phyloP scores from a whole-genome alignment of 2,329 filamentous ascomycete species.

The Fusarium xylarioides region DNA sequence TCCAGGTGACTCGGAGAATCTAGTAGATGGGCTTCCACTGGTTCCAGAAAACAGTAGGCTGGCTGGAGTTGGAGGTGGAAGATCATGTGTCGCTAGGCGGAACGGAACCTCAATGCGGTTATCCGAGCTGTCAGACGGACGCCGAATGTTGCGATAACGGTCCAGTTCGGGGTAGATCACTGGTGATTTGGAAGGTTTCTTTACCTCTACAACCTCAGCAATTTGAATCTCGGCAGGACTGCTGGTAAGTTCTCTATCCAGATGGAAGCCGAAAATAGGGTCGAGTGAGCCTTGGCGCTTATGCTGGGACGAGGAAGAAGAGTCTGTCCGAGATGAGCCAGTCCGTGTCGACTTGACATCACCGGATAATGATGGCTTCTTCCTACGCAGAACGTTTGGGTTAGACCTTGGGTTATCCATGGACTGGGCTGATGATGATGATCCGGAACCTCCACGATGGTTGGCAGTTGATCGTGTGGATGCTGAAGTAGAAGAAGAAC shows the following conservation, averaged over 20 bases:
- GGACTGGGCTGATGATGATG: conserved; percentile 48
- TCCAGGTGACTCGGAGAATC: conserved; percentile 76
- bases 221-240: conserved; percentile 56
- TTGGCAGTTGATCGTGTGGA: conserved; percentile 47
- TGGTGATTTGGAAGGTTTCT: conserved; percentile 52
- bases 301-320: conserved; percentile 55
- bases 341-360: conserved; percentile 47
- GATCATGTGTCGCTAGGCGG: conserved; percentile 68
- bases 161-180: conserved; percentile 69
- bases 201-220: conserved; percentile 54
- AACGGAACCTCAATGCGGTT: conserved; percentile 59
- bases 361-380: conserved; percentile 57
- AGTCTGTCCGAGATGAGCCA: conserved; percentile 52
- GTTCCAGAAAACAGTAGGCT: conserved; percentile 66
- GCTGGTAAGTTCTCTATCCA: conserved; percentile 54
- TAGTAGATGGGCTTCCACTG: conserved; percentile 77
- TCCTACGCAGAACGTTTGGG: conserved; percentile 59
- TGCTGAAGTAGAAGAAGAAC: conserved; percentile 47
- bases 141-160: conserved; percentile 62
- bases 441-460: conserved; percentile 46
- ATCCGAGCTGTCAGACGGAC: conserved; percentile 48
- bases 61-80: conserved; percentile 71
- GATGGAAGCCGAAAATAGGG: conserved; percentile 45
- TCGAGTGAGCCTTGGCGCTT: conserved; percentile 51
- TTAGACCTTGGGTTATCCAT: conserved; percentile 47